Base-by-base conservation (phyloP, 1,284 basidiomycete genomes). In the Malassezia pachydermatis region DNA sequence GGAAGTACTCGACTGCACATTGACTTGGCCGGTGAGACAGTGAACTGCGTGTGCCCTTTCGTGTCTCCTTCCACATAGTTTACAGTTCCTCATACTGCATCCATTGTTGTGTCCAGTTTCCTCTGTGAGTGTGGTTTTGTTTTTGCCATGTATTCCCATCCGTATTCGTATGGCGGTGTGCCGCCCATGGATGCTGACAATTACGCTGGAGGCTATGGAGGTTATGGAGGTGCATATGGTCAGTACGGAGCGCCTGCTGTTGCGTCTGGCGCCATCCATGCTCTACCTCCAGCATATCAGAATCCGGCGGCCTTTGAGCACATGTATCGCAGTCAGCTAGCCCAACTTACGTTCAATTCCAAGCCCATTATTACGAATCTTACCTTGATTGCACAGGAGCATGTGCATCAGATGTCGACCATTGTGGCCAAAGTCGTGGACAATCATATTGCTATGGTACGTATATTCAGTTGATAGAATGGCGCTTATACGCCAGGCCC, bases 291-390 rank as follows among this genome's bases (percentile, higher is more conserved):
- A 48, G 19, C 37, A 19, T 5, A 10, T 10, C 34, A 10, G 34
- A 67, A 75, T 44, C 79, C 86, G 27, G 78, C 78, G 66, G 78
- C 79, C 28, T 90, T 90, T 74, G 83, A 86, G 60, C 54, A 54
- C 40, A 74, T 70, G 72, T 75, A 72, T 59, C 44, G 79, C 57
- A 73, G 76, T 41, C 83, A 87, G 52, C 81, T 96, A 51, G 77
- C 81, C 64, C 80, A 84, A 60, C 82, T 98, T 55, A 89, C 83
- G 34, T 83, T 92, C 77, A 99, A 98, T 75, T 94, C 89, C 60
- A 84, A 90, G 69, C 86, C 88, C 13, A 83, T 95, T 59, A 99
- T 99, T 63, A 89, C 92, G 74, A 81, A 80, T 55, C 76, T 98
- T n/a, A 96, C 92, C 24, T 81, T 92, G 77, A 80, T 88, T 64